Conservation (phyloP, 2,329 filamentous ascomycete genomes). For the Cercospora sp. region DNA sequence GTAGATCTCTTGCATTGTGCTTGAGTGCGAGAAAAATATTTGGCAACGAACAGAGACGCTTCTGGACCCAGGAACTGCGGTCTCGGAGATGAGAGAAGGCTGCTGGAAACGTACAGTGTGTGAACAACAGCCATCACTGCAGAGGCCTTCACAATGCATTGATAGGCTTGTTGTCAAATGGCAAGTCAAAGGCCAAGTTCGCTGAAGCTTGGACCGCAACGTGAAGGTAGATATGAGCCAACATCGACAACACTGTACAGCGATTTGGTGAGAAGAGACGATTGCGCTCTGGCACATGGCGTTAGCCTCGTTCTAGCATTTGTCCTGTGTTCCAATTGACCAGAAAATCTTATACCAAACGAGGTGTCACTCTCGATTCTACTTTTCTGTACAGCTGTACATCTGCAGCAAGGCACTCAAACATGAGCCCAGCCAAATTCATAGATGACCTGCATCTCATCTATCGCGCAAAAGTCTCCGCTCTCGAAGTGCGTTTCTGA, state of each 20-base stretch:
- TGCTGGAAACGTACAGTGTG: background rate
- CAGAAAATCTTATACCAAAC: background rate
- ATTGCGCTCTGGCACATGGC: background rate
- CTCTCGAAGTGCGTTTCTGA: slow-evolving; percentile 37
- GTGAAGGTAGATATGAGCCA: background rate
- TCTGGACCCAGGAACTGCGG: background rate
- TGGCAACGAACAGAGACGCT: background rate
- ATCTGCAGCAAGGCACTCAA: slow-evolving; percentile 16
- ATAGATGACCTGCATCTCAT: slow-evolving; percentile 36
- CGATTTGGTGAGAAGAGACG: background rate
- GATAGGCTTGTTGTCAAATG: background rate
- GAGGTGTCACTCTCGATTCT: background rate
- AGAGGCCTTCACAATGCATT: background rate
- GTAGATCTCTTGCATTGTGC: background rate
- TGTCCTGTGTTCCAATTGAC: background rate
- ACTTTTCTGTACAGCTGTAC: background rate
- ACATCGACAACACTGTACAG: background rate
- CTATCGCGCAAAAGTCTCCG: slow-evolving; percentile 34
- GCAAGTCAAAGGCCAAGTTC: background rate
- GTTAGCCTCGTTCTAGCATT: background rate
- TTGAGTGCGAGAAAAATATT: background rate
- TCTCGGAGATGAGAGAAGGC: background rate
- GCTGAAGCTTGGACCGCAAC: background rate
- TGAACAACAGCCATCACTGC: background rate
- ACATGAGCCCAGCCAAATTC: slow-evolving; percentile 36